Percentiles rank a stretch among this genome's conserved stretches.
These are phyloP conservation scores for Aspergillus sp. DNA, from an alignment of 2,329 filamentous ascomycete species.

Conservation along the genomic window DNA sequence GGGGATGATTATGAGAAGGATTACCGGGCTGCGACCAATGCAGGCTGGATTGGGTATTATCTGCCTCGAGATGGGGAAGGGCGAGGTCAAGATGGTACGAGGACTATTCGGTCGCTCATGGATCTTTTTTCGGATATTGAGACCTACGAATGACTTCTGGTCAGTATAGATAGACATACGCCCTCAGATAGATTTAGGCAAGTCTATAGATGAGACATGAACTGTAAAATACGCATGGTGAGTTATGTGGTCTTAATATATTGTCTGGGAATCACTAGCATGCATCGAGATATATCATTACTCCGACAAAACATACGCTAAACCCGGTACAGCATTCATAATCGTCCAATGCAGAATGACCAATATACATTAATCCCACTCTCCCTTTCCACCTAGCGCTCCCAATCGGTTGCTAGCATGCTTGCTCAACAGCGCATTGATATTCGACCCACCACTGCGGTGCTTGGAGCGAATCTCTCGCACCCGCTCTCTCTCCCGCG, in stretches of 20 bases:
- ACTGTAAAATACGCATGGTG: too few species aligned
- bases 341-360: background rate
- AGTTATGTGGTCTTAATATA: too few species aligned
- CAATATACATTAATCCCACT: slow-evolving; percentile 39
- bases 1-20: slow-evolving; percentile 46
- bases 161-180: background rate
- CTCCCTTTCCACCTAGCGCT: slow-evolving; percentile 33
- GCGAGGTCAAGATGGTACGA: slow-evolving; percentile 4
- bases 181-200: background rate
- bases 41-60: slow-evolving; percentile 38
- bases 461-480: slow-evolving; percentile 51
- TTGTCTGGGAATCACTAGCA: too few species aligned
- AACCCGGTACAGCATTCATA: background rate
- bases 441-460: slow-evolving; percentile 37
- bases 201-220: too few species aligned
- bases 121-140: slow-evolving; percentile 22
- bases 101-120: slow-evolving; percentile 21
- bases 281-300: too few species aligned
- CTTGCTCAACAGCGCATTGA: slow-evolving; percentile 37
- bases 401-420: slow-evolving; percentile 38
- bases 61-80: slow-evolving; percentile 22
- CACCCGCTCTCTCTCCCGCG: slow-evolving; percentile 58
- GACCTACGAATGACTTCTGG: slow-evolving; percentile 1
- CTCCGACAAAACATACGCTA: background rate
- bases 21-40: slow-evolving; percentile 34